Base-by-base conservation (phyloP, 2,329 filamentous ascomycete species). In the Aureobasidium melanogenum region DNA sequence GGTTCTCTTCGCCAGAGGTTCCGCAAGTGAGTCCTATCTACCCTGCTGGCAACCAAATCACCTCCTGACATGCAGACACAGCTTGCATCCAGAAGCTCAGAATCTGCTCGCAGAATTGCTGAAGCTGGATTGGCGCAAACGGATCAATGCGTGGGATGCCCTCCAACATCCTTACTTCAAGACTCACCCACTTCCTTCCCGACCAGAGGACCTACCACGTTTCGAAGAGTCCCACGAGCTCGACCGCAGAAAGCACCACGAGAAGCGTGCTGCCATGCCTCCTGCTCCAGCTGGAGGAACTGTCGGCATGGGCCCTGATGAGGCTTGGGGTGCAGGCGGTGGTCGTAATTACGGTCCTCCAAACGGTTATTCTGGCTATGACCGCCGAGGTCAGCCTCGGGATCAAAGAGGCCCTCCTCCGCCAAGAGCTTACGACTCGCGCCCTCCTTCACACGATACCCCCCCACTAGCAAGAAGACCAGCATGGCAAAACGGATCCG, bases 191-290 rank as follows among this genome's bases (percentile, higher is more conserved):
- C 79, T 88, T 5, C 94, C 94, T 9, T 86, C 92, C 41, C 83
- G 84, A 60, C 91, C 94, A 1, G 87, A 88, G 65, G 91, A 97
- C 55, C 82, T 99, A n/a, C 94, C 94, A 2, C 83, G 79, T 17
- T 97, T 96, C 69, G 90, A 96, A 71, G 93, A 97, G 69, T 96
- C 91, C 47, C 94, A 99, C 74, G 94, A 99, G 74, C 80, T 97
- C n/a, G 94, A 99, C 72, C 84, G 93, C 55, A 85, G 91, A 72
- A 95, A 93, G 74, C 93, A 91, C 67, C 88, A 95, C 66, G 88
- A 91, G 62, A 88, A 94, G 69, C 90, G 90, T 70, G 88, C 88
- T 24, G 88, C 87, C 24, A 81, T 93, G 12, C 93, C 93, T 4
- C 93, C 94, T 14, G 94, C 93, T 0, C 94, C 94, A 0, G 91